Evolutionary conservation across 371 early-diverging fungal genomes (phyloP).

Genomic region (Mortierella sp.): DNA sequence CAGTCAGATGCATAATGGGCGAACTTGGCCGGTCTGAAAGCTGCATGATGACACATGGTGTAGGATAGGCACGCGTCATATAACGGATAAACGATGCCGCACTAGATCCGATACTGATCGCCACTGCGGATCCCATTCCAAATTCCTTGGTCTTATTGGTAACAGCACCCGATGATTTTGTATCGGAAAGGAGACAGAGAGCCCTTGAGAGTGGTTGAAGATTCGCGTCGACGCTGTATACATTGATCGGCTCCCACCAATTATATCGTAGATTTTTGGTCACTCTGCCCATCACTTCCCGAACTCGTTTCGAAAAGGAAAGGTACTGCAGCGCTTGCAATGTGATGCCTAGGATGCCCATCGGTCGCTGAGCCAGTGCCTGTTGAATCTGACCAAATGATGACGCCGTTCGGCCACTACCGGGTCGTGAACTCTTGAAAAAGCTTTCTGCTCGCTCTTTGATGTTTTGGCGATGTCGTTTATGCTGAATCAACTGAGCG

Average conservation of each 20-base stretch:
- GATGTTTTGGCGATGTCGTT: constrained; percentile 44
- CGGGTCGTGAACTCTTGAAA: constrained; percentile 50
- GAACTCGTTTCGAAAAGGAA: constrained; percentile 35
- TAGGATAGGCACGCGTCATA: constrained; percentile 42
- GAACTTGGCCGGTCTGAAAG: constrained; percentile 34
- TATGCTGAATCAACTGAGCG: constrained; percentile 40
- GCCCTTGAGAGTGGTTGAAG: constrained; percentile 7
- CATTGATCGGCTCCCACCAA: constrained; percentile 46
- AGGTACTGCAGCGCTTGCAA: constrained; percentile 42
- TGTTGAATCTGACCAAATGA: constrained; percentile 50
- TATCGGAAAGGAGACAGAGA: neutral
- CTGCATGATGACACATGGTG: constrained; percentile 43
- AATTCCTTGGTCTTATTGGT: neutral
- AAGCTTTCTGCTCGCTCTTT: constrained; percentile 44
- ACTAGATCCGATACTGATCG: constrained; percentile 27
- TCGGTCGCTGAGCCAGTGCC: constrained; percentile 40
- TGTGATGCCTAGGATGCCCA: constrained; percentile 29
- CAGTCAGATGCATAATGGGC: constrained; percentile 45
- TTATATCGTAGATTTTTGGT: constrained; percentile 26
- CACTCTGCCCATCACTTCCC: constrained; percentile 27
- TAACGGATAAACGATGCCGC: constrained; percentile 29
- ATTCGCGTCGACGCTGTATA: constrained; percentile 41
- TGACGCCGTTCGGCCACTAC: constrained; percentile 31
- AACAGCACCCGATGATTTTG: neutral
- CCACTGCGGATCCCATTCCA: constrained; percentile 44